Evolutionary conservation across 257 asterid genomes (phyloP), one percentile per base, ranked within the genome.

Genomic region (Solanum dulcamara): DNA sequence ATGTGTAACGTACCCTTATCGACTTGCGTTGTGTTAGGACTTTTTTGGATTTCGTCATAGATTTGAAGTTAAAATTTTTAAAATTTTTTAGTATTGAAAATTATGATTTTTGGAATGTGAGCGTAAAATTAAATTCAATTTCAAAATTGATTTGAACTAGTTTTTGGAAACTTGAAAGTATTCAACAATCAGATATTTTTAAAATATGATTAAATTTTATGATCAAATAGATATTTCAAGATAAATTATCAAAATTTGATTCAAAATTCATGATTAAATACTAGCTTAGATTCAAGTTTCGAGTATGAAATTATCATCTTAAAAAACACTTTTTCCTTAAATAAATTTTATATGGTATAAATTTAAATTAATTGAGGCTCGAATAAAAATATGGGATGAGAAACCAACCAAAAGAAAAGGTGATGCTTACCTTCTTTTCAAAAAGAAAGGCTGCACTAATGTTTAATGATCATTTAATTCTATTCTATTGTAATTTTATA

Each of bases 251-350:
- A 22, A 20, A 20, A 20, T 55, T 5, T 55, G 20, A 7, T 55
- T n/a, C 24, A n/a, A 59, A 59, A 2, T 59, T 2, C 0, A n/a
- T 59, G 30, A 3, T 2, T 2, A 59, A 59, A 59, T 0, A 1
- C 1, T 59, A n/a, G 4, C 3, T 59, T 59, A n/a, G 6, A 59
- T 59, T 59, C 15, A n/a, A 59, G 11, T n/a, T 2, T n/a, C 26
- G 6, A 3, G 0, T n/a, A n/a, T 59, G 10, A n/a, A n/a, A 59
- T 10, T 59, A 10, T 59, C 32, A n/a, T 59, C n/a, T 59, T 59
- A n/a, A 32, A 2, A 57, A n/a, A 10, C 6, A 1, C 5, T n/a
- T 59, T 4, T n/a, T 59, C n/a, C 32, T 59, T 59, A n/a, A 60
- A 60, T 60, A 60, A 26, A 59, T 59, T 22, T 4, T 59, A 59